phyloP scores from a whole-genome alignment of 1,139 yeast genomes.

The Kazachstania sp. region DNA sequence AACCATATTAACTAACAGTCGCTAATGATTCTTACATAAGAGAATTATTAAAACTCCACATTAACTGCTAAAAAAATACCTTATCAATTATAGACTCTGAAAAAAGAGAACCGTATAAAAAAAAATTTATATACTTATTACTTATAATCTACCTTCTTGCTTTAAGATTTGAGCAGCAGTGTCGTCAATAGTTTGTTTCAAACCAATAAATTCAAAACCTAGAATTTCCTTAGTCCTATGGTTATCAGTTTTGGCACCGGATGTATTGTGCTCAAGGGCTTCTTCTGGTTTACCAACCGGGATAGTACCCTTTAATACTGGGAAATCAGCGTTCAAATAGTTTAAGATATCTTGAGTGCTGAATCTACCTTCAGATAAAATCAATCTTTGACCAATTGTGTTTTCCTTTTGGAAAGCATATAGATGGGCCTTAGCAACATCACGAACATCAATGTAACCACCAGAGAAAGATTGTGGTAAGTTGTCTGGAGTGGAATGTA shows the following conservation, averaged over 20 bases:
- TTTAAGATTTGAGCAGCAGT: constrained; percentile 35
- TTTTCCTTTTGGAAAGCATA: constrained; percentile 17
- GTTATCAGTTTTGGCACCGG: constrained; percentile 15
- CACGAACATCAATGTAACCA: constrained; percentile 19
- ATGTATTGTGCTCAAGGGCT: constrained; percentile 12
- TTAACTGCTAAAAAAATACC: not conserved
- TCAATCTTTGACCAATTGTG: constrained; percentile 10
- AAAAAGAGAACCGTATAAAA: not conserved
- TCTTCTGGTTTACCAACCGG: constrained; percentile 11
- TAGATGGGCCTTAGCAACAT: constrained; percentile 21
- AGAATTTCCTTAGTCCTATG: constrained; percentile 32
- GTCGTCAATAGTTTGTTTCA: constrained; percentile 36
- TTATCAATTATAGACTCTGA: not conserved
- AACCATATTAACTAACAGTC: too few relatives aligned
- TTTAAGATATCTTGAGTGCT: constrained; percentile 30
- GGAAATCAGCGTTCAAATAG: constrained; percentile 32
- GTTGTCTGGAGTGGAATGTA: constrained; percentile 13
- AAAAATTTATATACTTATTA: not conserved
- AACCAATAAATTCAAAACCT: constrained; percentile 34
- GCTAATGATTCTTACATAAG: too few relatives aligned
- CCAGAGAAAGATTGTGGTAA: constrained; percentile 11
- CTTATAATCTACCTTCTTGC: constrained; percentile 11
- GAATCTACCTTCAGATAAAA: constrained; percentile 25
- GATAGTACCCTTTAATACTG: constrained; percentile 32
- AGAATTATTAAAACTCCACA: too few relatives aligned